Base-by-base conservation (phyloP, 352 stramenopile genomes). In the Phytophthora ohioensis region DNA sequence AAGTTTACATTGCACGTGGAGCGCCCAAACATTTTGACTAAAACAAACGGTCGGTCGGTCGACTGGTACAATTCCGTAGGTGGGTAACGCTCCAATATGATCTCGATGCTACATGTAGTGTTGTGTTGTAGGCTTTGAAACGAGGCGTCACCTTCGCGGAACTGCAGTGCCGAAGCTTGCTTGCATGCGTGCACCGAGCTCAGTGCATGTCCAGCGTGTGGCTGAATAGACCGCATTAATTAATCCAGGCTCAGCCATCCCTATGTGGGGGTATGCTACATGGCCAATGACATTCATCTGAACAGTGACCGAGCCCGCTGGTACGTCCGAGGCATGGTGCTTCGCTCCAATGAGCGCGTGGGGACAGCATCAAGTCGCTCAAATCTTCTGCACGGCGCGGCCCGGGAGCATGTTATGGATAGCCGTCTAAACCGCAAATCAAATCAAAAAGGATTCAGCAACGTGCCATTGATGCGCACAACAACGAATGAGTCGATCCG, bases 291-390 rank as follows among this genome's bases (percentile, higher is more conserved):
- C 6, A 3, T 30, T 30, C 21, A 46, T 12, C 49, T 7, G 38
- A 67, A 67, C 38, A 13, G n/a, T 15, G 17, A 59, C 27, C 41
- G 31, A 54, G 43, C 42, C 51, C 21, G 52, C 43, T 63, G 41
- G 43, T 69, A 56, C 17, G 48, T 12, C 45, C 10, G 31, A 65
- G 46, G 64, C 64, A 47, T 61, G 47, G 55, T 71, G 55, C 64
- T 56, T 66, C 56, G 47, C 56, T 38, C 64, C 64, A 71, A 71
- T 71, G 11, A 66, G 34, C 54, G 30, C 27, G 32, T 30, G 12
- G 17, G 54, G 32, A 53, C 32, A 17, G 45, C 32, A 56, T 43
- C 58, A 15, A 66, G 52, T 57, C 21, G 21, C 21, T 21, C 21
- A 21, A 21, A 21, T 21, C 34, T 68, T n/a, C n/a, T n/a, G n/a